Base-by-base conservation (phyloP, 1,139 yeast genomes). In the Debaryomyces coudertii region DNA sequence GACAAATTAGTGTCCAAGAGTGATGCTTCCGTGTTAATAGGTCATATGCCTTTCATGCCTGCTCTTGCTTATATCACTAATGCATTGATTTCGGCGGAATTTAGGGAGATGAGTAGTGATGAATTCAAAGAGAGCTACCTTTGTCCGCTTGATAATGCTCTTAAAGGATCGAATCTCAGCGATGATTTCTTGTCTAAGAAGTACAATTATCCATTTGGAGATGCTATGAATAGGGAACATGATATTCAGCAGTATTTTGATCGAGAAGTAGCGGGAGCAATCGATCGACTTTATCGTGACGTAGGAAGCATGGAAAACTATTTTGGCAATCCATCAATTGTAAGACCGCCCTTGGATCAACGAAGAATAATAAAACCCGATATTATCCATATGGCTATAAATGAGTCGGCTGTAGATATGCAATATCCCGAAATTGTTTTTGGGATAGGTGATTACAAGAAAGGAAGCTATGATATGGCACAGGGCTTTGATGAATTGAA, bases 361-460 rank as follows among this genome's bases (percentile, higher is more conserved):
- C 7, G 28, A 14, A 24, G 31, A 12, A 41, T 8, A 27, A 27
- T 41, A 24, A 24, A 41, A 31, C 44, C 44, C 11, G 44, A 41
- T 41, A 34, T 41, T 7, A 29, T 15, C 12, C 36, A 39, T 27
- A 18, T 41, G 20, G 14, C 18, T 7, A 30, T 9, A 25, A 39
- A 2, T 2, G 9, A 11, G 11, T 16, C 22, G 20, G n/a, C 9
- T 30, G 7, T 16, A 25, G 16, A 41, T 41, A 22, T 12, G 15
- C 39, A 34, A 25, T 22, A 24, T 20, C 44, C 44, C 15, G 44
- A 41, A 34, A 16, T 25, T 18, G 33, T 36, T 25, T 34, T 41
- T 12, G 39, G 33, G 9, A 34, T 41, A 41, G 44, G 39, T 25
- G 44, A 41, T 41, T 41, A 41, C 33, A 34, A 41, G 25, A 41